A percentile compares a stretch with the other conserved stretches of the same genome.
These are phyloP conservation scores for Lanzia echinophila DNA, from an alignment of 2,329 filamentous ascomycete genomes.

Conservation along the genomic window DNA sequence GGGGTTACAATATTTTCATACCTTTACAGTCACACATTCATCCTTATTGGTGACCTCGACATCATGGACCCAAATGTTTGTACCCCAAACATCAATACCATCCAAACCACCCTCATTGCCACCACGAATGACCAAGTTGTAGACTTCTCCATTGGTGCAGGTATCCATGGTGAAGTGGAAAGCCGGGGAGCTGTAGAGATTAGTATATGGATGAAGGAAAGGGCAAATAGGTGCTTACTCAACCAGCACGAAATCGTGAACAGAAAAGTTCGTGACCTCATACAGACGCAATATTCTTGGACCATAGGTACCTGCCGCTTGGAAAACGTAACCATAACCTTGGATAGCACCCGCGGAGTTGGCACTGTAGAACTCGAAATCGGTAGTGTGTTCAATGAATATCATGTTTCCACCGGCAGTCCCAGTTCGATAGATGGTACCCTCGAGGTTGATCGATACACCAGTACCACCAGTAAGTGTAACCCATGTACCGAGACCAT, in stretches of 20 bases:
- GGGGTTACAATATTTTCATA: neutral
- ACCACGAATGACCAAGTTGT: constrained; percentile 49
- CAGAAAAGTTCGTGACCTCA: constrained; percentile 18
- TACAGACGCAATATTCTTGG: constrained; percentile 20
- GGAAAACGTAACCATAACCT: constrained; percentile 44
- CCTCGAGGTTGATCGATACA: constrained; percentile 46
- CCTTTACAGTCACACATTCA: constrained; percentile 52
- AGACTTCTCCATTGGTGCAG: constrained; percentile 45
- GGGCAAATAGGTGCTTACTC: constrained; percentile 12
- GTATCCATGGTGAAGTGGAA: constrained; percentile 44
- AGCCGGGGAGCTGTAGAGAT: constrained; percentile 13
- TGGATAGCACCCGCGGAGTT: constrained; percentile 46
- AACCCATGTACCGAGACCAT: constrained; percentile 44
- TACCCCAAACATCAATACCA: constrained; percentile 48
- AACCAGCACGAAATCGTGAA: constrained; percentile 22
- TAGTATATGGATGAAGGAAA: neutral
- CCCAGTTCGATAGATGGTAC: constrained; percentile 44
- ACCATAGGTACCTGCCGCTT: constrained; percentile 25
- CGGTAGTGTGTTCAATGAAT: constrained; percentile 40
- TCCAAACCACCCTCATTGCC: constrained; percentile 47
- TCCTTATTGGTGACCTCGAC: constrained; percentile 57
- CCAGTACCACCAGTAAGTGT: constrained; percentile 40
- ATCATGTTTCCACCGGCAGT: constrained; percentile 46
- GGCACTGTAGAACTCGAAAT: constrained; percentile 48
- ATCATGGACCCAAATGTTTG: constrained; percentile 53